Conservation (phyloP, 371 early-diverging fungal genomes). For the Lichtheimia hyalospora region DNA sequence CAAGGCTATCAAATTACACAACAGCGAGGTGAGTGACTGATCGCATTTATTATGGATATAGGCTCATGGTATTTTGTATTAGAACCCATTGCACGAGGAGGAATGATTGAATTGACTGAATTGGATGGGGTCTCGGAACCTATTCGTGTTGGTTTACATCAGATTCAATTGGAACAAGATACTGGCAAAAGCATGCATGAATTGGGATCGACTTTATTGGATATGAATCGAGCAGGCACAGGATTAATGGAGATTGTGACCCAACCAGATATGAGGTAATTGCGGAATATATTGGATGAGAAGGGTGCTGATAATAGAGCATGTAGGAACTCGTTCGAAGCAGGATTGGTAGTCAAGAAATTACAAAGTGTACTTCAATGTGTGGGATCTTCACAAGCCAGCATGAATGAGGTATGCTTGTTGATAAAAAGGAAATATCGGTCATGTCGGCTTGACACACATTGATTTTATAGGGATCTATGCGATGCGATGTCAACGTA, state of each 20-base stretch:
- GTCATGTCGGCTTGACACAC: too few species aligned
- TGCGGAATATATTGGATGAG: neutral
- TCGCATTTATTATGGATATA: neutral
- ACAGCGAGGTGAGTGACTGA: slow-evolving; percentile 61
- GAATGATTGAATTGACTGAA: slow-evolving; percentile 48
- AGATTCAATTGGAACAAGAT: slow-evolving; percentile 91
- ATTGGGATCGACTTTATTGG: slow-evolving; percentile 65
- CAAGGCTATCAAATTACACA: slow-evolving; percentile 96
- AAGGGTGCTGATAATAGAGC: neutral
- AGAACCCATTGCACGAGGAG: slow-evolving; percentile 74
- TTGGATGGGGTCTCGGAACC: slow-evolving; percentile 56
- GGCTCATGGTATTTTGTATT: neutral
- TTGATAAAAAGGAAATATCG: neutral
- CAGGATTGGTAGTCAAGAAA: slow-evolving; percentile 75
- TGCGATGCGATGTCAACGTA: slow-evolving; percentile 93
- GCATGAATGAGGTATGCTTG: slow-evolving; percentile 77
- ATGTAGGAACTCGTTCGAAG: slow-evolving; percentile 68
- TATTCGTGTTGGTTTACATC: slow-evolving; percentile 69
- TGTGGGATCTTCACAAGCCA: slow-evolving; percentile 73
- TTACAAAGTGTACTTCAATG: slow-evolving; percentile 73
- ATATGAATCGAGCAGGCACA: slow-evolving; percentile 87
- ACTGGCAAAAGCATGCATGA: slow-evolving; percentile 85
- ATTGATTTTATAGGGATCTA: slow-evolving; percentile 61
- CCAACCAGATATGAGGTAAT: slow-evolving; percentile 72
- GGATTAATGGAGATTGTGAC: slow-evolving; percentile 92